These are phyloP conservation scores for Alopecurus myosuroides DNA, from an alignment of 176 grass and related monocot species.

Conservation along the genomic window DNA sequence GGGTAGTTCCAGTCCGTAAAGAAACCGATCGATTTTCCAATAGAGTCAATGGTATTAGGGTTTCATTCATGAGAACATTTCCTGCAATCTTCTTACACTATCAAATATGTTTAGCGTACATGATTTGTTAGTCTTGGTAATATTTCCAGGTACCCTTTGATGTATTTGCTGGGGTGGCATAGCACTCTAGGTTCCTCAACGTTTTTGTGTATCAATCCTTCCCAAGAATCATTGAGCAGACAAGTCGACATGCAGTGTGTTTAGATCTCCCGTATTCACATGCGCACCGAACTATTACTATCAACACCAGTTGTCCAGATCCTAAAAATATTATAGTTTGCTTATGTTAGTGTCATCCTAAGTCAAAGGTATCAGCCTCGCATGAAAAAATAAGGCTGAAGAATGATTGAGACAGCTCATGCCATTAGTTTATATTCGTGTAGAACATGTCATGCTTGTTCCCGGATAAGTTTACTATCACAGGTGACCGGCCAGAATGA, in stretches of 20 bases:
- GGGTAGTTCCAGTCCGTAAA: neutral
- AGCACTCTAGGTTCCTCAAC: constrained; percentile 5
- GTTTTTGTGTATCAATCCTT: constrained; percentile 29
- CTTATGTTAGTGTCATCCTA: neutral
- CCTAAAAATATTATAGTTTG: neutral
- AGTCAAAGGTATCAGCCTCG: constrained; percentile 39
- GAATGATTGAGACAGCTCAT: constrained; percentile 27
- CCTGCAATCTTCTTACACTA: neutral
- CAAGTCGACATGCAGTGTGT: constrained; percentile 32
- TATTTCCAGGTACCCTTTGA: neutral
- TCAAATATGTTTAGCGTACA: neutral
- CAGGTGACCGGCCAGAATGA: neutral
- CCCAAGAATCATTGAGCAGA: constrained; percentile 43
- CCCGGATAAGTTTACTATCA: neutral
- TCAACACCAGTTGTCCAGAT: constrained; percentile 43
- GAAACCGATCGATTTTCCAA: neutral
- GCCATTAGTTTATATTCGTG: neutral
- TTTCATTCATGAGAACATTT: neutral
- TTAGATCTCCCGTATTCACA: constrained; percentile 49
- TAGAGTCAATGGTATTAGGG: neutral
- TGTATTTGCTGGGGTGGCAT: neutral
- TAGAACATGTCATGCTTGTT: neutral
- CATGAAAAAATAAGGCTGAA: constrained; percentile 40
- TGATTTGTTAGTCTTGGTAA: neutral
- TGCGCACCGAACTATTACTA: constrained; percentile 30